Conservation (phyloP, 139 green algal species). For the Chlamydomonas schloesseri region DNA sequence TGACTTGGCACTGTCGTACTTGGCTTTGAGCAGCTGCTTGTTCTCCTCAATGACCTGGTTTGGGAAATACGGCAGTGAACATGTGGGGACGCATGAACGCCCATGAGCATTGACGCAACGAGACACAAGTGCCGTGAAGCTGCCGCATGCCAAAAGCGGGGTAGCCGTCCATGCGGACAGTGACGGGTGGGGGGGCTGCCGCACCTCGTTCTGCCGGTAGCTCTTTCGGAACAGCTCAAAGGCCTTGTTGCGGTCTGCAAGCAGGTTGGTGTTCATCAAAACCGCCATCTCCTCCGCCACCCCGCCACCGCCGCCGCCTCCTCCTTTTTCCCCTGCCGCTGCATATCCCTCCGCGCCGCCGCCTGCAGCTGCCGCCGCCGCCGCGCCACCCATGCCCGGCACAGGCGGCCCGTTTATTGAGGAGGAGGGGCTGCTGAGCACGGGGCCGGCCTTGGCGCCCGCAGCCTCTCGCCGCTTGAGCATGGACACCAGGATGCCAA, state of each 20-base stretch:
- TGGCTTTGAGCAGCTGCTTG: conserved; percentile 83
- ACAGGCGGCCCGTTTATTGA: not conserved
- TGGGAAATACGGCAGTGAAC: no score
- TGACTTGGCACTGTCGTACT: conserved; percentile 85
- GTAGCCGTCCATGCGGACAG: no score
- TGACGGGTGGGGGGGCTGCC: no score
- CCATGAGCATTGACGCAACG: no score
- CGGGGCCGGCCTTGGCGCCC: not conserved
- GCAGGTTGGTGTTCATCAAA: conserved; percentile 69
- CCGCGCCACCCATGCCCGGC: not conserved
- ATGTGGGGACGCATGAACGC: no score
- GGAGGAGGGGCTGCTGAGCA: conserved; percentile 10
- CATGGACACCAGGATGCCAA: conserved; percentile 87
- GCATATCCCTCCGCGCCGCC: no score
- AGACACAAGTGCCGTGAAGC: no score
- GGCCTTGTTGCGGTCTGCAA: conserved; percentile 80
- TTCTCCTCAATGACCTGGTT: conserved; percentile 87
- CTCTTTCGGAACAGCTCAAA: conserved; percentile 90
- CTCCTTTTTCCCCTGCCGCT: no score
- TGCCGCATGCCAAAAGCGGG: no score
- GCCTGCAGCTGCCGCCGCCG: not conserved
- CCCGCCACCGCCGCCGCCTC: not conserved
- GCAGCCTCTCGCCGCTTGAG: conserved; percentile 63
- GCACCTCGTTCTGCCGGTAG: conserved; percentile 80
- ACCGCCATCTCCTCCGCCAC: conserved; percentile 54